phyloP scores from a whole-genome alignment of 108 stramenopile species.

The Cylindrotheca closterium region DNA sequence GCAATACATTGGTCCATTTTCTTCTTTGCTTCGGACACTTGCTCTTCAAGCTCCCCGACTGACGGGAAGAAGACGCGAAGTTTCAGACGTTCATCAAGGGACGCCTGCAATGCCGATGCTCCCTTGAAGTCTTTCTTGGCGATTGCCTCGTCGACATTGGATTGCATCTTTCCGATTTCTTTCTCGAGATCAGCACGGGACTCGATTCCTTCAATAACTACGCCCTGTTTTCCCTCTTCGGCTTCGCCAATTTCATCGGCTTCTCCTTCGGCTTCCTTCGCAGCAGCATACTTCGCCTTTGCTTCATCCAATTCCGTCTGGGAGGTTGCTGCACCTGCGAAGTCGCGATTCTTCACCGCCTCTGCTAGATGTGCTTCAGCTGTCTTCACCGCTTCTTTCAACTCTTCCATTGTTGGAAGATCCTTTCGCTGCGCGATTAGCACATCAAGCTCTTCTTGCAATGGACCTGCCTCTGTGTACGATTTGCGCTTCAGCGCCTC shows the following conservation, averaged over 20 bases:
- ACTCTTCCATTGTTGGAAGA: conserved; percentile 75
- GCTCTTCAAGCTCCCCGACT: conserved; percentile 58
- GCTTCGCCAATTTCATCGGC: conserved; percentile 21
- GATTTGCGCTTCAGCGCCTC: conserved; percentile 69
- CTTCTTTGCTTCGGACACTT: conserved; percentile 34
- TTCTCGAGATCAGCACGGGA: conserved; percentile 71
- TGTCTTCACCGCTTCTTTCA: conserved; percentile 48
- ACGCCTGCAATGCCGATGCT: conserved; percentile 56
- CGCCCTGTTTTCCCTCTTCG: conserved; percentile 6
- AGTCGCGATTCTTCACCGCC: conserved; percentile 73
- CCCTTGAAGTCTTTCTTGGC: conserved; percentile 52
- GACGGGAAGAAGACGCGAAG: conserved; percentile 70
- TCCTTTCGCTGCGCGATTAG: conserved; percentile 57
- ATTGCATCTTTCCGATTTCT: conserved; percentile 44
- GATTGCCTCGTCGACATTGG: conserved; percentile 60
- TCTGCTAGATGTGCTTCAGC: conserved; percentile 60
- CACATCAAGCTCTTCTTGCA: conserved; percentile 71
- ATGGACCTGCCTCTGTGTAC: conserved; percentile 67
- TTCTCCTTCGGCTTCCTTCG: conserved; percentile 24
- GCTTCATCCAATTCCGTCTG: conserved; percentile 65
- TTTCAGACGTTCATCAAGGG: conserved; percentile 58
- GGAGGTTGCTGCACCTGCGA: conserved; percentile 60
- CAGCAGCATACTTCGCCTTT: conserved; percentile 46
- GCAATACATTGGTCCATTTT: conserved; percentile 59
- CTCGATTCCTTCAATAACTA: conserved; percentile 39